Conservation (phyloP, 202 grass and related monocot genomes). For the Hordeum pubiflorum region DNA sequence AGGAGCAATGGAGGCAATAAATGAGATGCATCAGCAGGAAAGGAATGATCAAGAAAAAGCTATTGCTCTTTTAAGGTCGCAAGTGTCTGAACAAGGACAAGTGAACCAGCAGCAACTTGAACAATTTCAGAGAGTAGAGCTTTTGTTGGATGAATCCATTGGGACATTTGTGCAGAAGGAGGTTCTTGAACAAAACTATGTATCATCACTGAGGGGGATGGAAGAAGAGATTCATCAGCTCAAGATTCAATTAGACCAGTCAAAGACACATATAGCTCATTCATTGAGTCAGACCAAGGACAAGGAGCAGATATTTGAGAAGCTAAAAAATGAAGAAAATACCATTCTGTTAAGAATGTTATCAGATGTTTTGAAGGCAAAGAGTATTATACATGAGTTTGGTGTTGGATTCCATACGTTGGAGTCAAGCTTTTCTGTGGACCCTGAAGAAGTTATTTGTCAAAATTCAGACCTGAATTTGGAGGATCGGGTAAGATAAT, state of each 20-base stretch:
- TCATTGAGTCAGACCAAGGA: constrained; percentile 38
- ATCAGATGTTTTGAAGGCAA: constrained; percentile 60
- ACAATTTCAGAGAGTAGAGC: constrained; percentile 31
- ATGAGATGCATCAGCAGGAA: constrained; percentile 76
- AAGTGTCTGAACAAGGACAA: constrained; percentile 34
- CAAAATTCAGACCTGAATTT: constrained; percentile 44
- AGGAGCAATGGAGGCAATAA: constrained; percentile 76
- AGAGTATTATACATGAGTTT: constrained; percentile 43
- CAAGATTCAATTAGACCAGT: constrained; percentile 41
- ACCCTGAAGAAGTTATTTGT: constrained; percentile 13
- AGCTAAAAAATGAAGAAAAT: constrained; percentile 48
- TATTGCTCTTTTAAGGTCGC: constrained; percentile 50
- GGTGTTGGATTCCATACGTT: constrained; percentile 30
- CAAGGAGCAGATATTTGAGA: constrained; percentile 31
- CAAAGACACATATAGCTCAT: constrained; percentile 36
- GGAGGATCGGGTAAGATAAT: constrained; percentile 74
- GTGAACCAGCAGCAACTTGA: constrained; percentile 21
- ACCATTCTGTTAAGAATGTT: constrained; percentile 41
- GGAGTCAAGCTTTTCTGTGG: constrained; percentile 33
- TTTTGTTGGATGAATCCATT: constrained; percentile 55
- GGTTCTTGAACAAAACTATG: constrained; percentile 39
- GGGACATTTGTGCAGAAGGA: constrained; percentile 49
- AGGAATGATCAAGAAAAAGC: constrained; percentile 56
- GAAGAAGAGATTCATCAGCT: constrained; percentile 39
- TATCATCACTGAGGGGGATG: constrained; percentile 39